Evolutionary conservation across 768 basidiomycete species (phyloP), one percentile per base, ranked within the genome.

Genomic region (Gymnopilus dilepis): DNA sequence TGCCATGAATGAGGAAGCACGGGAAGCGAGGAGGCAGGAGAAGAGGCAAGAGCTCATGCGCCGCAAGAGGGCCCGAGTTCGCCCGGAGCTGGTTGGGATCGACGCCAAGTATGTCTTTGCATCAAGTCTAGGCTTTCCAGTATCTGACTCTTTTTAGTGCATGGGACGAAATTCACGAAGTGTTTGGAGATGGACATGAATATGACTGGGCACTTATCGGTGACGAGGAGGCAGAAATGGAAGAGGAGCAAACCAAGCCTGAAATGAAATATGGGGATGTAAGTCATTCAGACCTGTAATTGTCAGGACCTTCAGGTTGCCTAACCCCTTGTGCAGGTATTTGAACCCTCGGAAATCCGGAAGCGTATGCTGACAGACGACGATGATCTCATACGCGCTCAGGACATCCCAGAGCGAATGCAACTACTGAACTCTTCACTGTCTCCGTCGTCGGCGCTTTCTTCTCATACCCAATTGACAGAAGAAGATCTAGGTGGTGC

Each of bases 271-370:
- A 94, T 68, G 87, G 90, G 64, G 95, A 97, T 73, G 94, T 97
- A 66, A 48, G 77, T 68, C 15, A 52, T 45, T 43, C 28, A 4
- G 15, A 51, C 28, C 38, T n/a, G n/a, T n/a, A n/a, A n/a, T n/a
- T n/a, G n/a, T n/a, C n/a, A n/a, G n/a, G n/a, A n/a, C n/a, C n/a
- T n/a, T n/a, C n/a, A n/a, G n/a, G n/a, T 50, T 47, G 28, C 50
- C 37, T 48, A 57, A 58, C 56, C 58, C 33, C 58, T 24, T 64
- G 58, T 65, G 12, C 67, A 99, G 95, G 94, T 99, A 62, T 99
- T 99, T 67, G 97, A 99, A 72, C 97, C 97, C 0, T 92, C 96
- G 11, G 95, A 98, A 78, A 99, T 99, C 71, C 87, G 87, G 54
- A 90, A 89, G 62, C 86, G 92, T 40, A 82, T 94, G 80, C 80